Base-by-base conservation (phyloP, 768 basidiomycete genomes). In the Hericium erinaceus region DNA sequence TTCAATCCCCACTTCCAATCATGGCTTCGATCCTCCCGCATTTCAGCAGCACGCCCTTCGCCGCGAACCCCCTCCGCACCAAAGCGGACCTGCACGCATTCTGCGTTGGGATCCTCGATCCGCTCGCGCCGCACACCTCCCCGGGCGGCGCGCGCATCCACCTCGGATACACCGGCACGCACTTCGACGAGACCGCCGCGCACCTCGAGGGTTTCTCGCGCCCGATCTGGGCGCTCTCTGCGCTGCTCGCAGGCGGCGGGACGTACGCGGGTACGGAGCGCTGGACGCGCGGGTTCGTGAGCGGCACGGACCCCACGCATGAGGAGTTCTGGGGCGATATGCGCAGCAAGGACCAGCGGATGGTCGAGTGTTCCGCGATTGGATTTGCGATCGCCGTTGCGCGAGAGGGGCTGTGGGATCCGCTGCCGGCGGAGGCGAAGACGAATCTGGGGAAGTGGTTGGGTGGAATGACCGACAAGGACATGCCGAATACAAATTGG, bases 401-500 rank as follows among this genome's bases (percentile, higher is more conserved):
- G 2, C 76, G 77, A 39, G 80, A 87, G 61, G 74, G 81, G 57
- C 69, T 89, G 18, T 88, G 83, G 80, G 78, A 84, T 65, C 77
- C 77, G 15, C 67, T 87, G n/a, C 73, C 71, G 53, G 72, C 74
- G 3, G 70, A 76, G 58, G 79, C 76, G 11, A 83, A 84, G 69
- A 69, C 68, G 58, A 77, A 82, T 59, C 75, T 89, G 40, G 85
- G 81, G 61, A 71, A 71, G 11, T 89, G 87, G 84, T 74, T 89
- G 3, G 80, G 83, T 8, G 80, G 83, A 0, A 88, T 89, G 79
- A 89, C 88, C 65, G 83, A 85, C 69, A 89, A 88, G 73, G 79
- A 84, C 60, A 89, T 89, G 86, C 86, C 87, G 24, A 85, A 89
- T 65, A 89, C 87, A 7, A 89, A 89, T 64, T 89, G 87, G 86